Base-by-base conservation (phyloP, 768 basidiomycete species). In the Boletus edulis region DNA sequence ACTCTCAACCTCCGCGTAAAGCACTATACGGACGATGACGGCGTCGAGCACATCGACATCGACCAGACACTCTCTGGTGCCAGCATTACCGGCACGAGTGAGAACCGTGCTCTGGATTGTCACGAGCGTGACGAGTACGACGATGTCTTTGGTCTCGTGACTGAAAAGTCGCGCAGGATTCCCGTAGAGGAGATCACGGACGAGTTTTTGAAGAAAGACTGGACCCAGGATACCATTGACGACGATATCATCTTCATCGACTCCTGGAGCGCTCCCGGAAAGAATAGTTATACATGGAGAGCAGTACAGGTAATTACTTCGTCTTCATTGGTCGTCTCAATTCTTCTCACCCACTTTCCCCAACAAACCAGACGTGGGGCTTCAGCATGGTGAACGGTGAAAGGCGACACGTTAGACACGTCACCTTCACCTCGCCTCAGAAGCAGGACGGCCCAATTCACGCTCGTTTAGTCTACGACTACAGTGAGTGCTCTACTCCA, bases 11-110 rank as follows among this genome's bases (percentile, higher is more conserved):
- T 91, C 38, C 51, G 51, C 42, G 67, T 89, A 63, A 86, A 81
- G 54, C 89, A 91, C 64, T 82, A 78, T 73, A 84, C 78, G 58
- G 81, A 86, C 45, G 82, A 79, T 14, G 71, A 67, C 2, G 80
- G 77, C 35, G 62, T 81, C 29, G 89, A 91, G 68, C 81, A 78
- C 64, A 81, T 91, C 57, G 82, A 86, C 52, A 78, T 89, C 51
- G 79, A 83, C 41, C 86, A 89, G 64, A 81, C 73, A 27, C 72
- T 87, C 51, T 81, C 83, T 3, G 84, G 84, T 15, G 85, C n/a
- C n/a, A n/a, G 86, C 10, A 75, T 89, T 34, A 67, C 79, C 35
- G 82, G 81, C 22, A 81, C 80, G 15, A 73, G 59, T 29, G 87
- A 91, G 68, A 67, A 75, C 24, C 76, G 88, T 40, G 75, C 62